Evolutionary conservation across 768 basidiomycete species (phyloP).

Genomic region (Tylopilus plumbeoviolaceoides): DNA sequence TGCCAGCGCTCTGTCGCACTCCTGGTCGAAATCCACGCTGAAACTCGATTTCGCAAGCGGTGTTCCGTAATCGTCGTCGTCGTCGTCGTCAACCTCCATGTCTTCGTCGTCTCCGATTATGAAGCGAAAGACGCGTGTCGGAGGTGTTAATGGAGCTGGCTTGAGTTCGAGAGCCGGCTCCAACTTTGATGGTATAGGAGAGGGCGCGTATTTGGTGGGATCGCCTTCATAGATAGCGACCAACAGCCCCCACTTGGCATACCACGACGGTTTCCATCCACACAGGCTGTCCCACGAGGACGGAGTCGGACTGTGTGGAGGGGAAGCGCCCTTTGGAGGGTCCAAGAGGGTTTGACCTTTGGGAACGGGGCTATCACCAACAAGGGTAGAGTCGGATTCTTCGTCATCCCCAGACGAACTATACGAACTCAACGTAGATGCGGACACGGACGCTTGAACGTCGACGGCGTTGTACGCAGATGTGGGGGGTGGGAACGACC

Average conservation of each 20-base stretch:
- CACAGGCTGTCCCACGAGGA: constrained; percentile 13
- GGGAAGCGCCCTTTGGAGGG: constrained; percentile 5
- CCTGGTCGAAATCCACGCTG: constrained; percentile 20
- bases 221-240: constrained; percentile 38
- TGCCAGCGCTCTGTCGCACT: constrained; percentile 23
- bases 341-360: not conserved
- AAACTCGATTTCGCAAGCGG: constrained; percentile 16
- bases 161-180: not conserved
- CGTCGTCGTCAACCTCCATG: constrained; percentile 12
- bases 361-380: constrained; percentile 35
- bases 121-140: constrained; percentile 18
- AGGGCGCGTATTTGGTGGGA: constrained; percentile 11
- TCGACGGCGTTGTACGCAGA: constrained; percentile 14
- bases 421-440: constrained; percentile 19
- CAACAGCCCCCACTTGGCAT: constrained; percentile 52
- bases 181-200: not conserved
- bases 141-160: not conserved
- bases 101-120: constrained; percentile 19
- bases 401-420: constrained; percentile 22
- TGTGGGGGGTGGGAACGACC: not conserved
- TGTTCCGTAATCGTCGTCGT: constrained; percentile 29
- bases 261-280: constrained; percentile 47
- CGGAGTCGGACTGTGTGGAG: constrained; percentile 1
- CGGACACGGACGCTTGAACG: constrained; percentile 13
- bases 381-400: constrained; percentile 56